Conservation (phyloP, 768 basidiomycete genomes). For the Naematelia encephala region DNA sequence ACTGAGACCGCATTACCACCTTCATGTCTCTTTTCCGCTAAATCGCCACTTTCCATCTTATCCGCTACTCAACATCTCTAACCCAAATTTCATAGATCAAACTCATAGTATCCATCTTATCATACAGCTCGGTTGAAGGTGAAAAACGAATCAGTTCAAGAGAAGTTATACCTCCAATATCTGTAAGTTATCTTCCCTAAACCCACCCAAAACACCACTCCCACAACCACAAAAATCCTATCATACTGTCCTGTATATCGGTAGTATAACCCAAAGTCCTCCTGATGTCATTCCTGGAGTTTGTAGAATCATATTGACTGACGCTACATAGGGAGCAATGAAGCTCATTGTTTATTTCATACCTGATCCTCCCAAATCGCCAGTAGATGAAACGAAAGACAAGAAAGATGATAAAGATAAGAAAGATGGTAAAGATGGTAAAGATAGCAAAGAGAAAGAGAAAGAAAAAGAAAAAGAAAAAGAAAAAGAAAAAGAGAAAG, state of each 20-base stretch:
- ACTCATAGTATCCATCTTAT: not conserved
- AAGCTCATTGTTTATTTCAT: conserved; percentile 28
- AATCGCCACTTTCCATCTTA: not conserved
- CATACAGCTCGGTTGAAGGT: not conserved
- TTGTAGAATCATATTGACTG: not conserved
- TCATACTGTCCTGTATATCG: no score
- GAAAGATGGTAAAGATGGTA: conserved; percentile 10
- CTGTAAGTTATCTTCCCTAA: no score
- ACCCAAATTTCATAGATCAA: not conserved
- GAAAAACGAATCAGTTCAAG: not conserved
- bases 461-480: conserved; percentile 5
- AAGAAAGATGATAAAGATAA: conserved; percentile 11
- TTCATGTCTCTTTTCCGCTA: no score
- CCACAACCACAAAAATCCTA: no score
- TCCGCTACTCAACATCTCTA: not conserved
- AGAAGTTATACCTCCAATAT: not conserved
- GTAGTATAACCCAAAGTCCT: no score
- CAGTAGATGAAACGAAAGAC: conserved; percentile 3
- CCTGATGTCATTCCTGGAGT: no score
- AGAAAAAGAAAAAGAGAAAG: conserved; percentile 10
- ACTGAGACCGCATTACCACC: no score
- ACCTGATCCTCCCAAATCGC: conserved; percentile 9
- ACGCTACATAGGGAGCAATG: conserved; percentile 21
- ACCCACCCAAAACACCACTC: not conserved
- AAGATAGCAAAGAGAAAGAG: not conserved